Conservation (phyloP, 2,329 filamentous ascomycete species). For the Shiraia bambusicola region DNA sequence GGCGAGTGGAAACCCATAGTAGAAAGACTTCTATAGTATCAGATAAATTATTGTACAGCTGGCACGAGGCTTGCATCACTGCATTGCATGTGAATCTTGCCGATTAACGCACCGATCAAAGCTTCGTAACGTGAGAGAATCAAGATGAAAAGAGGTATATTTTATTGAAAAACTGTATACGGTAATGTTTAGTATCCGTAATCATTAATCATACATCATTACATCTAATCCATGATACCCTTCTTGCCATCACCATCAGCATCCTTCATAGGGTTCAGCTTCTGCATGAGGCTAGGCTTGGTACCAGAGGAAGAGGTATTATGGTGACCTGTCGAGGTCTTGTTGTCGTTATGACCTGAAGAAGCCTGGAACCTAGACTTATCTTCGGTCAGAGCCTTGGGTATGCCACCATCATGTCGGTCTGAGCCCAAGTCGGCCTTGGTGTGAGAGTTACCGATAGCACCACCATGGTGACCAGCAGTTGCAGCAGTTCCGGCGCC, state of each 20-base stretch:
- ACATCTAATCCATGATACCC: slow-evolving; percentile 53
- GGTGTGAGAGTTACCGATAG: slow-evolving; percentile 1
- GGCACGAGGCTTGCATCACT: no score
- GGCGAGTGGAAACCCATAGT: slow-evolving; percentile 43
- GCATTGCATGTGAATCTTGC: no score
- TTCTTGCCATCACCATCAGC: slow-evolving; percentile 56
- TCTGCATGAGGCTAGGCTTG: slow-evolving; percentile 55
- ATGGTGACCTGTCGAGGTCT: slow-evolving; percentile 11
- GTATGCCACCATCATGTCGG: slow-evolving; percentile 7
- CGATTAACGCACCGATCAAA: no score
- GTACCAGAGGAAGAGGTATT: slow-evolving; percentile 12
- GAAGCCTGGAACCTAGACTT: slow-evolving; percentile 9
- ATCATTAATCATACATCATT: neutral
- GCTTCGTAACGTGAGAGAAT: no score
- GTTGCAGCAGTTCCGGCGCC: no score
- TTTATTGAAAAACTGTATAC: no score
- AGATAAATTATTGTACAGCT: neutral
- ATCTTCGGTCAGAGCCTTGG: slow-evolving; percentile 13
- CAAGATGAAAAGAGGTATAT: no score
- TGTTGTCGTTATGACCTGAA: slow-evolving; percentile 21
- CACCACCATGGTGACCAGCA: slow-evolving; percentile 1
- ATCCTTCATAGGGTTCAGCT: slow-evolving; percentile 57
- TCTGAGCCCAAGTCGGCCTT: slow-evolving; percentile 4
- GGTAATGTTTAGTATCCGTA: no score
- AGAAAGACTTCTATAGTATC: slow-evolving; percentile 30